These are phyloP conservation scores for Schwanniomyces etchellsii DNA, from an alignment of 1,139 yeast species.

Conservation along the genomic window DNA sequence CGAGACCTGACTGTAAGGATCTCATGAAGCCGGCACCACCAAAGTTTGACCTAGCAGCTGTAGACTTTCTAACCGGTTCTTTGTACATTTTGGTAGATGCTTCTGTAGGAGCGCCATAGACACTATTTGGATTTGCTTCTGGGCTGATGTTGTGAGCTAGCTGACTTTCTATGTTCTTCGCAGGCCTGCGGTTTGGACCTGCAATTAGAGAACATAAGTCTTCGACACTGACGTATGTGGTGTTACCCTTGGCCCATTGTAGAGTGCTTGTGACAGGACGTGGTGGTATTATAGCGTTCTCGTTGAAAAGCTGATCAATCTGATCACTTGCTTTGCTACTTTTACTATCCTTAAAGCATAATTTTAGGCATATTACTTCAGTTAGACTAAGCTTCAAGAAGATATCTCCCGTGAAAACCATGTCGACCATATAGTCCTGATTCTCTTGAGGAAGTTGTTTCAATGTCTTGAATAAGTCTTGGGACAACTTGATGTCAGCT, in stretches of 20 bases:
- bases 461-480: conserved; percentile 23
- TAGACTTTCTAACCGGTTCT: conserved; percentile 42
- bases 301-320: conserved; percentile 55
- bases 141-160: conserved; percentile 52
- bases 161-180: conserved; percentile 50
- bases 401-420: conserved; percentile 71
- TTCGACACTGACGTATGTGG: conserved; percentile 49
- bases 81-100: conserved; percentile 24
- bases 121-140: conserved; percentile 37
- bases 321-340: background rate
- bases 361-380: conserved; percentile 26
- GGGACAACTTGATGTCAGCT: conserved; percentile 30
- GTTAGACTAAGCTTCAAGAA: conserved; percentile 48
- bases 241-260: conserved; percentile 81
- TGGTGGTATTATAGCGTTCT: conserved; percentile 58
- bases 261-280: conserved; percentile 77
- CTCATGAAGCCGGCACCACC: conserved; percentile 39
- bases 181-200: conserved; percentile 52
- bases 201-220: conserved; percentile 58
- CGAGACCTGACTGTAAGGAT: conserved; percentile 48
- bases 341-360: background rate
- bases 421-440: conserved; percentile 19
- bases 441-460: conserved; percentile 19
- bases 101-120: conserved; percentile 14
- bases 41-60: conserved; percentile 13